Evolutionary conservation across 1,284 basidiomycete species (phyloP), one percentile per base, ranked within the genome.

Genomic region (Salmacisia buchloeana): DNA sequence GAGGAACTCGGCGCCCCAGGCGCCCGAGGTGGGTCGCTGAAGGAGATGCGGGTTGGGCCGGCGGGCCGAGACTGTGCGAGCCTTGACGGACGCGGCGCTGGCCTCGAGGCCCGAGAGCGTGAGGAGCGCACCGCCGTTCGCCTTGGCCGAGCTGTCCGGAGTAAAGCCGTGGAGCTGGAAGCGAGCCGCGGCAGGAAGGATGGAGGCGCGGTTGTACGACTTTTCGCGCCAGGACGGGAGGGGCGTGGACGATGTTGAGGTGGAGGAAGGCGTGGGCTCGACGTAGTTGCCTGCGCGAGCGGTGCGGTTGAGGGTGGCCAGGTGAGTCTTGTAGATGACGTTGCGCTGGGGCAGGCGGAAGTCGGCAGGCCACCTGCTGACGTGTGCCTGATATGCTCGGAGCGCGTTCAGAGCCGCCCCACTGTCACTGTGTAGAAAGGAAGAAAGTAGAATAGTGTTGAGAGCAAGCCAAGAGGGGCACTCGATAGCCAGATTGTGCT

Each of bases 341-440:
- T 71, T 69, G 52, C 77, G 72, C 67, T 79, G 76, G 7, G 74
- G 67, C n/a, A 68, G 62, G 33, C 76, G 69, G 70, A 79, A 79
- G 39, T 68, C 69, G 52, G 60, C 34, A 5, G 73, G 72, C 77
- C 76, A 79, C 33, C 76, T 70, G 13, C 65, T 59, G 23, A 70
- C 74, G 45, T 77, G 69, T 5, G 75, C 76, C 58, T 78, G 73
- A 64, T 79, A 79, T 12, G 69, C 70, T n/a, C 75, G 68, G 21
- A 79, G 66, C 2, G 75, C 71, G 35, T 72, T 72, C 27, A 74
- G 59, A 43, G 67, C 72, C 33, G 70, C 65, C 18, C 66, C 49
- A 0, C 62, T 62, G 59, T 73, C 72, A 41, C 45, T 61, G 49
- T 43, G 21, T 15, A 25, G 23, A 27, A 56, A 10, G 52, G 23